Conservation (phyloP, 164 flowering plant species). For the Santalum album region DNA sequence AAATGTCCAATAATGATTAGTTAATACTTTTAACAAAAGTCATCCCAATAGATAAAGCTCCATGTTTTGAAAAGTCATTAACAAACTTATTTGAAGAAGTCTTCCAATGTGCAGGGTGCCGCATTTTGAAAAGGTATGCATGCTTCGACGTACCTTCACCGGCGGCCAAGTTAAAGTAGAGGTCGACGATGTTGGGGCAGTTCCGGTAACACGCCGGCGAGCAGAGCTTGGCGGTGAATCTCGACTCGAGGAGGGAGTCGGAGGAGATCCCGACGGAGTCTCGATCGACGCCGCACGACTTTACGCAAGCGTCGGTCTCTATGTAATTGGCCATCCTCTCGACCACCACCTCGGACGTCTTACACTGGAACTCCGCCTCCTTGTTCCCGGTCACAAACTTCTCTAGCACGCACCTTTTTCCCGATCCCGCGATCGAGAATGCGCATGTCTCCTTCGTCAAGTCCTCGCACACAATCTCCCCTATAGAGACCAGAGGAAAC, state of each 20-base stretch:
- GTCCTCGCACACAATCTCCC: not conserved
- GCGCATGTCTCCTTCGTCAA: not conserved
- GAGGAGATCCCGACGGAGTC: not conserved
- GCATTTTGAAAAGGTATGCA: too few species aligned
- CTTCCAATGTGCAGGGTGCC: too few species aligned
- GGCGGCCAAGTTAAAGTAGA: constrained; percentile 1
- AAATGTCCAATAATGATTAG: too few species aligned
- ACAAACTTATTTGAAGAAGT: too few species aligned
- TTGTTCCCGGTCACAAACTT: not conserved
- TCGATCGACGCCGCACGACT: not conserved
- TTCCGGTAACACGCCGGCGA: not conserved
- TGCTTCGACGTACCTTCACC: not conserved
- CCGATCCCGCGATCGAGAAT: not conserved
- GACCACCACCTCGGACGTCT: constrained; percentile 1
- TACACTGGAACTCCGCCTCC: not conserved
- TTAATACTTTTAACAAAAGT: too few species aligned
- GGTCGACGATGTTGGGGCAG: constrained; percentile 3
- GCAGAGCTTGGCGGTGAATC: constrained; percentile 1
- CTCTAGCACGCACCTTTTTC: constrained; percentile 1
- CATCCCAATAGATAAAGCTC: too few species aligned
- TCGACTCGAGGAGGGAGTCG: constrained; percentile 1
- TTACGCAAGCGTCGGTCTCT: not conserved
- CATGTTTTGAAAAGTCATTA: too few species aligned
- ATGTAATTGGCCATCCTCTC: not conserved
- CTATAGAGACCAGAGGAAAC: too few species aligned